phyloP scores from a whole-genome alignment of 208 protist species.

The Wallacemonas sp. region DNA sequence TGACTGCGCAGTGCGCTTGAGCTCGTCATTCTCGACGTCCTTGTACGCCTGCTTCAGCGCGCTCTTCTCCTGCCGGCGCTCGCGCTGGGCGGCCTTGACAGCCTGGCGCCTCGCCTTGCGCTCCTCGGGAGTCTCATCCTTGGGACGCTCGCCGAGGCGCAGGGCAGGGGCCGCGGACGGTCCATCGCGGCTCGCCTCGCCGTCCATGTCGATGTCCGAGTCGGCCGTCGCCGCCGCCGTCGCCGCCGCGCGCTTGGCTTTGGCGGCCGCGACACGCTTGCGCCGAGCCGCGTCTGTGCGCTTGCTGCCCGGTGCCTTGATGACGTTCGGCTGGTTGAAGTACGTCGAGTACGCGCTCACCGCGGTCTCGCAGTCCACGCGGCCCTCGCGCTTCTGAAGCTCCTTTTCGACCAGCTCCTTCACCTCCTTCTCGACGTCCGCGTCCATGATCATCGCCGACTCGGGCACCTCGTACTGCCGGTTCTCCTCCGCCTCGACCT shows the following conservation, averaged over 20 bases:
- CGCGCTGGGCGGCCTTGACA: conserved; percentile 76
- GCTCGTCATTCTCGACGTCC: conserved; percentile 65
- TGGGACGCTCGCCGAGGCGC: conserved; percentile 46
- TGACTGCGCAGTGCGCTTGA: conserved; percentile 40
- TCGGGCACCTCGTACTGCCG: conserved; percentile 17
- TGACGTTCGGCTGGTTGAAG: conserved; percentile 90
- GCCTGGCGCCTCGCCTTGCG: conserved; percentile 77
- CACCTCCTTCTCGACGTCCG: conserved; percentile 53
- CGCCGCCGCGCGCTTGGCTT: background rate
- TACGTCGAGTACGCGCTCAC: conserved; percentile 79
- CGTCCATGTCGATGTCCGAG: conserved; percentile 22
- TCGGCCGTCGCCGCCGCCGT: conserved; percentile 11
- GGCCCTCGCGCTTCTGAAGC: conserved; percentile 21
- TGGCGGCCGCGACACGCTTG: conserved; percentile 15
- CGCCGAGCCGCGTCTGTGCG: conserved; percentile 22
- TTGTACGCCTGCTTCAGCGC: conserved; percentile 80
- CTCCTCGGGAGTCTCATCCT: conserved; percentile 86
- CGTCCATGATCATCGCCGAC: conserved; percentile 4
- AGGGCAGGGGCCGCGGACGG: no score
- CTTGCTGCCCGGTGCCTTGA: conserved; percentile 42
- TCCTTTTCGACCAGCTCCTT: conserved; percentile 26
- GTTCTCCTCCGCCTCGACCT: conserved; percentile 17
- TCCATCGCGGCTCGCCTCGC: no score
- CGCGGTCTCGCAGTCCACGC: conserved; percentile 84
- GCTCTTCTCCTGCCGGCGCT: conserved; percentile 78